Conservation (phyloP, 2,329 filamentous ascomycete genomes). For the Hymenoscyphus fraxineus region DNA sequence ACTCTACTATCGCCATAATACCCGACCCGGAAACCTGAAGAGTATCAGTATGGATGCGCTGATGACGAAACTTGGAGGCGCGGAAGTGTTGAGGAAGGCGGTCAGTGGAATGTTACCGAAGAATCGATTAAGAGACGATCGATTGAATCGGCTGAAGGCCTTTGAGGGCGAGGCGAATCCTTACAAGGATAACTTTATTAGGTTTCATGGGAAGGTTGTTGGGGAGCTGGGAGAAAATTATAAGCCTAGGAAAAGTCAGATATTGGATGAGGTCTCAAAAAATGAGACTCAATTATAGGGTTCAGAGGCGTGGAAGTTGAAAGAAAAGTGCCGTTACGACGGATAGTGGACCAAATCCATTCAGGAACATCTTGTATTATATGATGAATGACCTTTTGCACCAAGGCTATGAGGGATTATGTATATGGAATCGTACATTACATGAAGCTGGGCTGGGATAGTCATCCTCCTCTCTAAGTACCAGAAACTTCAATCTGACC, state of each 20-base stretch:
- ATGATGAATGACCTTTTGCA: neutral
- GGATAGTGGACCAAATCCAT: neutral
- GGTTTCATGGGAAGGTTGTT: slow-evolving; percentile 54
- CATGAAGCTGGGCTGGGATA: neutral
- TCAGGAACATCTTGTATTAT: slow-evolving; percentile 2
- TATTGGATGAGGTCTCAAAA: neutral
- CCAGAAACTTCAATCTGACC: neutral
- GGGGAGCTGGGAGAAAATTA: neutral
- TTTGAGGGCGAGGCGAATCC: slow-evolving; percentile 93
- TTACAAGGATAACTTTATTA: slow-evolving; percentile 82
- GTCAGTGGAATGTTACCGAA: slow-evolving; percentile 98
- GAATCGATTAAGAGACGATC: slow-evolving; percentile 84
- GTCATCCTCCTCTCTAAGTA: neutral
- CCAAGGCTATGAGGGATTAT: neutral
- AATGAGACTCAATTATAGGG: neutral
- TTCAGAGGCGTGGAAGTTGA: neutral
- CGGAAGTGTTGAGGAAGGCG: slow-evolving; percentile 84
- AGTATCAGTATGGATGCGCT: slow-evolving; percentile 91
- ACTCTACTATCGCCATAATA: slow-evolving; percentile 92
- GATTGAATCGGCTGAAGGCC: slow-evolving; percentile 84
- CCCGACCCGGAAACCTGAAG: slow-evolving; percentile 80
- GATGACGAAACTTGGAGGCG: slow-evolving; percentile 90
- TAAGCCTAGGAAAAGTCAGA: neutral
- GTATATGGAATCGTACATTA: slow-evolving; percentile 1
- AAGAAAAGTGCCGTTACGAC: neutral